These are phyloP conservation scores for Melocanna baccifera DNA, from an alignment of 176 grass and related monocot genomes.

Conservation along the genomic window DNA sequence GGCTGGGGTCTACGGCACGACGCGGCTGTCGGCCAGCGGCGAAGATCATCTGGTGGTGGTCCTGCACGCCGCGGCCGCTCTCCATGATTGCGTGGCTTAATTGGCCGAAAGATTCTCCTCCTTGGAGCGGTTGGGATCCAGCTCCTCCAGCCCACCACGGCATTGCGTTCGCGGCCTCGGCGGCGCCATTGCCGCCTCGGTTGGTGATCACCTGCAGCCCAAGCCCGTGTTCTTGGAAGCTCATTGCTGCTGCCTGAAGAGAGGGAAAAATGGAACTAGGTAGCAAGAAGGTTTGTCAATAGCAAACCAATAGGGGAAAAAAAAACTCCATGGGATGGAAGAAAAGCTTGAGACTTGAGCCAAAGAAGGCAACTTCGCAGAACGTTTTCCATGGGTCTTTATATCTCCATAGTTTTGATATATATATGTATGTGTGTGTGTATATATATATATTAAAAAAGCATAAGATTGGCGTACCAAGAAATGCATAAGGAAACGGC, in stretches of 20 bases:
- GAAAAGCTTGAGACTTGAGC: not conserved
- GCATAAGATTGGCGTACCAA: not conserved
- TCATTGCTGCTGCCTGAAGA: slow-evolving; percentile 9
- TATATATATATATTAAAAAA: no score
- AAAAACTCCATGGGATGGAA: not conserved
- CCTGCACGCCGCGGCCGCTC: not conserved
- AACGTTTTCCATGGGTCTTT: not conserved
- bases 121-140: not conserved
- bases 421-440: no score
- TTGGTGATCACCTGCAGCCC: not conserved
- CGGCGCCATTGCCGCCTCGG: not conserved
- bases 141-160: slow-evolving; percentile 32
- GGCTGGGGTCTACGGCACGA: slow-evolving; percentile 11
- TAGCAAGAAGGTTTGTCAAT: not conserved
- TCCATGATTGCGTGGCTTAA: not conserved
- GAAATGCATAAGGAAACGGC: not conserved
- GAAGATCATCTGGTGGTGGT: not conserved
- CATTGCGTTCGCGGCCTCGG: not conserved
- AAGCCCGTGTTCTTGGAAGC: slow-evolving; percentile 26
- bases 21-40: not conserved
- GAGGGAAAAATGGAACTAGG: not conserved
- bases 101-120: slow-evolving; percentile 24
- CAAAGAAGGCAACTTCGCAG: not conserved
- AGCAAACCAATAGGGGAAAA: not conserved
- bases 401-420: not conserved